phyloP scores from a whole-genome alignment of 805 yeast species.

The Cyberlindnera xylosilytica region DNA sequence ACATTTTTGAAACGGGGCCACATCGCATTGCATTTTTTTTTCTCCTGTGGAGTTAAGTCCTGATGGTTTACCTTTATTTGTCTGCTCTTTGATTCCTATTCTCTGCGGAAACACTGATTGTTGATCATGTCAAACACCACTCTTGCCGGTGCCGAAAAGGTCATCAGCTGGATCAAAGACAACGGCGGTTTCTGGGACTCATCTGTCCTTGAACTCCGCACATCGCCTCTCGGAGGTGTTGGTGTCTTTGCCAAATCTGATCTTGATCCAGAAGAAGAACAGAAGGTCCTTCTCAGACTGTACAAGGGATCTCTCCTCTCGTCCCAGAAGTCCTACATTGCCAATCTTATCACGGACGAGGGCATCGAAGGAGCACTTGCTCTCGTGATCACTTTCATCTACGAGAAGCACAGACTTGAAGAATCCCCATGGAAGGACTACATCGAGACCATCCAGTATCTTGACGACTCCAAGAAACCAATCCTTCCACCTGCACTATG shows the following conservation, averaged over 20 bases:
- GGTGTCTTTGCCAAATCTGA: slow-evolving; percentile 65
- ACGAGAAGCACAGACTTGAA: slow-evolving; percentile 58
- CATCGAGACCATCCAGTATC: slow-evolving; percentile 45
- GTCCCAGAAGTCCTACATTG: slow-evolving; percentile 55
- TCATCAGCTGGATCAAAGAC: slow-evolving; percentile 47
- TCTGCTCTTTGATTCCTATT: no score
- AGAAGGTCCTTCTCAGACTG: slow-evolving; percentile 44
- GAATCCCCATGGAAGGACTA: slow-evolving; percentile 80
- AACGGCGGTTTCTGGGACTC: slow-evolving; percentile 55
- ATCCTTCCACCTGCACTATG: slow-evolving; percentile 65
- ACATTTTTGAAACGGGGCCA: no score
- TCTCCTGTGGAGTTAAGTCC: no score
- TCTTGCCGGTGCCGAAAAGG: slow-evolving; percentile 20
- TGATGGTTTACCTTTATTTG: no score
- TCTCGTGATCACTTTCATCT: slow-evolving; percentile 64
- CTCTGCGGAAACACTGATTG: no score
- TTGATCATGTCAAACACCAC: slow-evolving; percentile 36
- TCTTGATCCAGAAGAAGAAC: slow-evolving; percentile 30
- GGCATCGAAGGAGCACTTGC: slow-evolving; percentile 62
- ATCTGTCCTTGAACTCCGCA: slow-evolving; percentile 39
- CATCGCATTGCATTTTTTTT: no score
- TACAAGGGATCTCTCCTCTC: slow-evolving; percentile 62
- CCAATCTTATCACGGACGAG: slow-evolving; percentile 63
- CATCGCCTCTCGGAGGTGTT: slow-evolving; percentile 57
- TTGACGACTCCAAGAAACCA: slow-evolving; percentile 29